phyloP scores from a whole-genome alignment of 495 filamentous ascomycete genomes.

The Lasiosphaeria hispida region DNA sequence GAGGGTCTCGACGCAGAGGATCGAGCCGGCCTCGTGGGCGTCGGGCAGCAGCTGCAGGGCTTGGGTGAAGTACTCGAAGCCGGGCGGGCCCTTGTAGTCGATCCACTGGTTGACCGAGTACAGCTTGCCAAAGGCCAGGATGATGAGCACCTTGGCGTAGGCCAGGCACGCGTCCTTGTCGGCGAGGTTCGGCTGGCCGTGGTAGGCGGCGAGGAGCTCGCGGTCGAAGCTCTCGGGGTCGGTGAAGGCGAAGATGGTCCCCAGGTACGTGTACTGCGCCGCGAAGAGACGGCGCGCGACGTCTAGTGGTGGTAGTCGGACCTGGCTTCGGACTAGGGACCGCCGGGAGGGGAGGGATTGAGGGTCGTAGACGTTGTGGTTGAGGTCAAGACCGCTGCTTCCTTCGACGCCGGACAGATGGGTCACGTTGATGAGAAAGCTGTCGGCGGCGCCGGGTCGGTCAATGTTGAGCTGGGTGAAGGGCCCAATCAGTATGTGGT shows the following conservation, averaged over 20 bases:
- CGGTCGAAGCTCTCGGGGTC: slow-evolving; percentile 44
- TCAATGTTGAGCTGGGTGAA: slow-evolving; percentile 24
- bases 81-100: slow-evolving; percentile 47
- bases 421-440: slow-evolving; percentile 22
- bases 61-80: slow-evolving; percentile 50
- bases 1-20: slow-evolving; percentile 50
- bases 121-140: slow-evolving; percentile 52
- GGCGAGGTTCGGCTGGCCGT: slow-evolving; percentile 21
- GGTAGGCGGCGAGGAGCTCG: slow-evolving; percentile 40
- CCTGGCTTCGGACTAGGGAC: background rate
- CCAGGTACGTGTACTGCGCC: slow-evolving; percentile 50
- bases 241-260: slow-evolving; percentile 52
- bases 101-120: slow-evolving; percentile 54
- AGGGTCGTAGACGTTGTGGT: slow-evolving; percentile 23
- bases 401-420: slow-evolving; percentile 18
- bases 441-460: slow-evolving; percentile 20
- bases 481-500: slow-evolving; percentile 20
- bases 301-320: slow-evolving; percentile 41
- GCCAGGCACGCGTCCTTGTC: slow-evolving; percentile 26
- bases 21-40: slow-evolving; percentile 49
- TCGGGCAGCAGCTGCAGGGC: slow-evolving; percentile 49
- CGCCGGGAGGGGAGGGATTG: slow-evolving; percentile 21
- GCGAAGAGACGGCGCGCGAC: slow-evolving; percentile 47
- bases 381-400: slow-evolving; percentile 20
- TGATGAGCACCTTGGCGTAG: slow-evolving; percentile 39